phyloP scores from a whole-genome alignment of 495 filamentous ascomycete species.

The Penicillium argentinense region DNA sequence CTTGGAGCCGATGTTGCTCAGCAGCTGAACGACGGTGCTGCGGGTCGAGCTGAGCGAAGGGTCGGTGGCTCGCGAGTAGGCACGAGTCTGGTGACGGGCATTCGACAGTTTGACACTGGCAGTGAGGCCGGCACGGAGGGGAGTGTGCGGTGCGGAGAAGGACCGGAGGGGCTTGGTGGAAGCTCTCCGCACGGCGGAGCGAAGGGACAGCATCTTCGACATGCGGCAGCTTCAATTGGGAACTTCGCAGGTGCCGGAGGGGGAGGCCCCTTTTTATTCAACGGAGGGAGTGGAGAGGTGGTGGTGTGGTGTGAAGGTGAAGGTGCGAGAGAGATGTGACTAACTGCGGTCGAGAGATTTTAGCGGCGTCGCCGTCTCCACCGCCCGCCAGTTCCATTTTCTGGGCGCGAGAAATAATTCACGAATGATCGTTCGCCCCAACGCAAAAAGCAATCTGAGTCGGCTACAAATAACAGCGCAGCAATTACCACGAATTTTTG shows the following conservation, averaged over 20 bases:
- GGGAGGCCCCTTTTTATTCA: slow-evolving; percentile 15
- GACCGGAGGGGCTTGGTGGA: slow-evolving; percentile 47
- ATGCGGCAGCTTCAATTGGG: slow-evolving; percentile 50
- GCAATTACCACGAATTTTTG: neutral
- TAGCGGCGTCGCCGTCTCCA: neutral
- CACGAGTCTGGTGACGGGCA: slow-evolving; percentile 36
- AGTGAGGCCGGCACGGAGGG: slow-evolving; percentile 30
- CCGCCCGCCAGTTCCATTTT: neutral
- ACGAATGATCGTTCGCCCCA: too few relatives aligned
- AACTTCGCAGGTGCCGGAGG: slow-evolving; percentile 17
- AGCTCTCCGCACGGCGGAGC: slow-evolving; percentile 53
- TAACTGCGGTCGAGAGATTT: slow-evolving; percentile 9
- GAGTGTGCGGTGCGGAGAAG: slow-evolving; percentile 45
- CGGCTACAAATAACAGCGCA: neutral
- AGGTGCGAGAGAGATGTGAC: slow-evolving; percentile 22
- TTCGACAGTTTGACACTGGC: slow-evolving; percentile 15
- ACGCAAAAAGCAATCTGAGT: too few relatives aligned
- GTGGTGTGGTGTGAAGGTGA: slow-evolving; percentile 5
- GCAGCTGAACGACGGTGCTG: slow-evolving; percentile 86
- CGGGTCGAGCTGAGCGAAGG: slow-evolving; percentile 63
- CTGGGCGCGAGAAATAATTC: neutral
- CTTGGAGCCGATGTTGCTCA: slow-evolving; percentile 96
- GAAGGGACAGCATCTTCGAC: slow-evolving; percentile 51
- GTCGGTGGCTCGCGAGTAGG: slow-evolving; percentile 49
- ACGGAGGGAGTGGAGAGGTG: slow-evolving; percentile 5